These are phyloP conservation scores for Leccinum holopus DNA, from an alignment of 1,284 basidiomycete species.

Conservation along the genomic window DNA sequence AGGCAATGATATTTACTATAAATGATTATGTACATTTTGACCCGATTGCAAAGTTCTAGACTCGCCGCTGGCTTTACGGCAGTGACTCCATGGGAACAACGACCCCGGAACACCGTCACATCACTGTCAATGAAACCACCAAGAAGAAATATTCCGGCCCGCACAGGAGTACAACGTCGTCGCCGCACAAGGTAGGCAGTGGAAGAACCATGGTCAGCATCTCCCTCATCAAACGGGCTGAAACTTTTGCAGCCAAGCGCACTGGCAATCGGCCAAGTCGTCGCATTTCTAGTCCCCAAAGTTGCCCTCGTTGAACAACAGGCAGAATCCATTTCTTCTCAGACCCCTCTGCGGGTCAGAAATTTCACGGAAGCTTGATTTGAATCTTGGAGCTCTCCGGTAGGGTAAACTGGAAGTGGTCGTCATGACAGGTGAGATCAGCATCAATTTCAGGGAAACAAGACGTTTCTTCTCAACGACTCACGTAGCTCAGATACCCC, in stretches of 20 bases:
- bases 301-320: conserved; percentile 83
- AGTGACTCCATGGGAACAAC: too few species aligned
- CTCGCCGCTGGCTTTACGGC: too few species aligned
- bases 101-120: too few species aligned
- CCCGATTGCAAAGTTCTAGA: too few species aligned
- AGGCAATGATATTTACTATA: too few species aligned
- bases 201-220: too few species aligned
- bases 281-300: conserved; percentile 78
- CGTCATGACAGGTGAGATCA: conserved; percentile 71
- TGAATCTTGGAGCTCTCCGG: conserved; percentile 60
- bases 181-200: too few species aligned
- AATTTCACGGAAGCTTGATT: conserved; percentile 69
- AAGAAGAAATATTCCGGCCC: too few species aligned
- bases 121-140: too few species aligned
- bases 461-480: conserved; percentile 1
- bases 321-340: conserved; percentile 58
- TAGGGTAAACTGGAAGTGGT: conserved; percentile 65
- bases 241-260: conserved; percentile 44
- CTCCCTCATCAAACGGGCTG: conserved; percentile 61
- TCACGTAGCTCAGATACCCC: conserved; percentile 60
- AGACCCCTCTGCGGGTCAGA: conserved; percentile 63
- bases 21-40: too few species aligned
- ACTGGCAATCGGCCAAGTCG: conserved; percentile 43
- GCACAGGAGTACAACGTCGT: too few species aligned
- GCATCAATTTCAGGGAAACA: not conserved